A percentile compares a stretch with the other conserved stretches of the same genome.
These are phyloP conservation scores for Trypanosoma platydactyli DNA, from an alignment of 208 protist genomes.

Conservation along the genomic window DNA sequence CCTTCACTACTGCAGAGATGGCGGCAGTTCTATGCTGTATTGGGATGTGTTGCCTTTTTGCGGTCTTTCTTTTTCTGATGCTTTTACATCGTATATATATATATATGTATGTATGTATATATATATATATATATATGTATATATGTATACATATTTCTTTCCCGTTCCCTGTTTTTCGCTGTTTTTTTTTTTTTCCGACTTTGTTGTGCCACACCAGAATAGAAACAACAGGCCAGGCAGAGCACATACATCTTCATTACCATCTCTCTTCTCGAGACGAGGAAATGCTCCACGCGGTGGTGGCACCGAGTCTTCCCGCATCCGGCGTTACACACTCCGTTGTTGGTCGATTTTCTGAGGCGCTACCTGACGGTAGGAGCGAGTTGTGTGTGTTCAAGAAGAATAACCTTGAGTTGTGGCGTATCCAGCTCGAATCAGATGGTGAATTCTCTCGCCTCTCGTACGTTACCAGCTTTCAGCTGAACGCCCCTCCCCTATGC, in stretches of 20 bases:
- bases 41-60: not conserved
- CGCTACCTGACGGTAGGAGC: constrained; percentile 29
- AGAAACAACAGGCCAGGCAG: not conserved
- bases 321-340: constrained; percentile 77
- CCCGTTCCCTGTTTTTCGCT: no score
- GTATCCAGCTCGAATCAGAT: constrained; percentile 1
- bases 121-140: no score
- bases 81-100: not conserved
- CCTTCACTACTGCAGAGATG: no score
- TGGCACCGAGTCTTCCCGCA: constrained; percentile 65
- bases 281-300: constrained; percentile 72
- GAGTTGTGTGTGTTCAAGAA: constrained; percentile 69
- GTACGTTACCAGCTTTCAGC: constrained; percentile 44
- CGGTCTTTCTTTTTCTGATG: no score
- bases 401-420: constrained; percentile 77
- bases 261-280: not conserved
- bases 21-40: not conserved
- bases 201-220: no score
- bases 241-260: not conserved
- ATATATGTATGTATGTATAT: no score
- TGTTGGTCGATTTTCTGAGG: constrained; percentile 60
- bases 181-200: no score
- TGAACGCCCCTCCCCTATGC: constrained; percentile 66
- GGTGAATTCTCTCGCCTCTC: constrained; percentile 30
- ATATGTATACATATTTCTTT: no score